Base-by-base conservation (phyloP, 2,329 filamentous ascomycete genomes). In the Fusarium circinatum region DNA sequence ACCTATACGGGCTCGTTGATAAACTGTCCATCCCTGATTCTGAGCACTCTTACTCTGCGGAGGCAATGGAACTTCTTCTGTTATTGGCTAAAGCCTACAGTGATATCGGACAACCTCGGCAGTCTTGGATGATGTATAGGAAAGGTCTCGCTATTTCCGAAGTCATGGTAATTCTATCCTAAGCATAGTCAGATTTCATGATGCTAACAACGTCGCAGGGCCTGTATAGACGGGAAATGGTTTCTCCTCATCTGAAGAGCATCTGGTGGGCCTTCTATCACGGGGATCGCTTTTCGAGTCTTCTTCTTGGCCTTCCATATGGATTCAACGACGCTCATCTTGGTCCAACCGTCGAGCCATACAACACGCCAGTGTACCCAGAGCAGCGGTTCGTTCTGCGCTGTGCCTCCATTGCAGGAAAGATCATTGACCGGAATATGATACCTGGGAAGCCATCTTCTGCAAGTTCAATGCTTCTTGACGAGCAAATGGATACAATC, bases 181-280 rank as follows among this genome's bases (percentile, higher is more conserved):
- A 22, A 5, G 8, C 1, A 7, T 6, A 17, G 14, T 17, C 2
- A 0, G 24, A 8, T 4, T 28, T 9, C 3, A n/a, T 1, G 7
- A 9, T 0, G 1, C 24, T 54, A 38, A 54, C 18, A 9, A 0
- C 1, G 7, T 9, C 14, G 5, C 5, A 54, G 51, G 51, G 51
- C 3, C 15, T 54, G 13, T 54, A 54, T 28, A 28, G 34, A 38
- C 51, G 24, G 5, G 34, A 38, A 17, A 12, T 10, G 14, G 24
- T 28, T 17, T 38, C 51, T 13, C 20, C 51, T 13, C 51, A 34
- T 5, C 32, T 54, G 0, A 38, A 38, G 10, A 54, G 51, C 5
- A 54, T 54, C 10, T 54, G 51, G 51, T 54, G 51, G 51, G 51
- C 51, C 1, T 54, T 28, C 26, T 54, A 54, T 24, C 51, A 54